Conservation (phyloP, 139 green algal genomes). For the Micractinium conductrix region DNA sequence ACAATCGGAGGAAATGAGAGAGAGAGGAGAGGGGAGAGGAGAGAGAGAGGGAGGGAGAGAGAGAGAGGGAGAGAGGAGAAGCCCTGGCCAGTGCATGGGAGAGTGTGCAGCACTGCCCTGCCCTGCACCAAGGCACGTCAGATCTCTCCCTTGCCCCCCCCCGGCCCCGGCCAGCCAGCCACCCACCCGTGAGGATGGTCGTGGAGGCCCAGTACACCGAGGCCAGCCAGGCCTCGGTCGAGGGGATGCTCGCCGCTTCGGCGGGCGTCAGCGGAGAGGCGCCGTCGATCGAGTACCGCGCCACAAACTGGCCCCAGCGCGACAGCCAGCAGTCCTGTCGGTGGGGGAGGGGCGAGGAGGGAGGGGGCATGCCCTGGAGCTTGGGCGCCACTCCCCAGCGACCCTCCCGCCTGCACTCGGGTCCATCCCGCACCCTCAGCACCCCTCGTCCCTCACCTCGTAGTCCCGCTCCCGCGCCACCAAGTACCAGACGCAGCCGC, state of each 20-base stretch:
- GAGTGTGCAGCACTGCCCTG: no score
- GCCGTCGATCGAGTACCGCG: conserved; percentile 1
- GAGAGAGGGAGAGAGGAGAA: no score
- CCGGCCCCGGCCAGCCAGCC: neutral
- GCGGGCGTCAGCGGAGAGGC: neutral
- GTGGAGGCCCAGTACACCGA: neutral
- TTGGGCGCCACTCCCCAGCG: neutral
- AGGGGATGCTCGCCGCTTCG: neutral
- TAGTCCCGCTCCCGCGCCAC: conserved; percentile 1
- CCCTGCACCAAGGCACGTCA: no score
- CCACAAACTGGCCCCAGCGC: neutral
- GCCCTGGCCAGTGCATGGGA: no score
- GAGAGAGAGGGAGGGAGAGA: neutral
- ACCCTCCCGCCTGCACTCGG: neutral
- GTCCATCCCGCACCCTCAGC: no score
- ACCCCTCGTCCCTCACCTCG: neutral
- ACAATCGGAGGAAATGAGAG: neutral
- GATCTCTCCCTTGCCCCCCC: no score
- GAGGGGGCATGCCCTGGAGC: neutral
- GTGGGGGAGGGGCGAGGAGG: neutral
- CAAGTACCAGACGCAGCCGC: conserved; percentile 21
- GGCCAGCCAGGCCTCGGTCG: neutral
- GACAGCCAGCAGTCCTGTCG: conserved; percentile 11
- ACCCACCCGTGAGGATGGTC: conserved; percentile 11
- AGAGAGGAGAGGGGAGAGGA: neutral